phyloP scores from a whole-genome alignment of 2,329 filamentous ascomycete genomes.

The Parasarocladium wereldwijsianum region DNA sequence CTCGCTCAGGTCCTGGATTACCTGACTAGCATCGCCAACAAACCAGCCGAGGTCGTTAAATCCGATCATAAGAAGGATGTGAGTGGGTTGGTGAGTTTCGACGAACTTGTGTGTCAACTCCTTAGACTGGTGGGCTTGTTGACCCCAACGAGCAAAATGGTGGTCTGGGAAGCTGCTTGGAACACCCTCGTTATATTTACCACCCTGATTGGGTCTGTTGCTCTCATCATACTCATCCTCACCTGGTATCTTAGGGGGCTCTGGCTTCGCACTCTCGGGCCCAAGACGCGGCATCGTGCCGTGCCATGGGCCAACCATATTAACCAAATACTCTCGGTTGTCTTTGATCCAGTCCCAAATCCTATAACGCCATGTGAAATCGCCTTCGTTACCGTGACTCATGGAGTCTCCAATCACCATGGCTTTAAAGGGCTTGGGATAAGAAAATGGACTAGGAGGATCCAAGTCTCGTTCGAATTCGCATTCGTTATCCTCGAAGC shows the following conservation, averaged over 20 bases:
- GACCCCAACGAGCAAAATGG: slow-evolving; percentile 20
- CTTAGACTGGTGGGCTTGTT: slow-evolving; percentile 16
- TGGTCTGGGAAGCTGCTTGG: not conserved
- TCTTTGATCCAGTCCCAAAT: slow-evolving; percentile 20
- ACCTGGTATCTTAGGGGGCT: no score
- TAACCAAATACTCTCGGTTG: not conserved
- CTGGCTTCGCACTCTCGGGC: no score
- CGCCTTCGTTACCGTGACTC: slow-evolving; percentile 21
- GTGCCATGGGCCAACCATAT: slow-evolving; percentile 5
- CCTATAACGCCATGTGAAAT: slow-evolving; percentile 27
- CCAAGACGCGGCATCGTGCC: slow-evolving; percentile 1
- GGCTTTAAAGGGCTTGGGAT: no score
- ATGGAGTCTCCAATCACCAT: slow-evolving; percentile 25
- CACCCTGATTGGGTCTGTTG: no score
- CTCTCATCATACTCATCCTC: no score
- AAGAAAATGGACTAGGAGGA: no score
- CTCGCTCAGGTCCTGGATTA: slow-evolving; percentile 3
- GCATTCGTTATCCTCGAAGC: no score
- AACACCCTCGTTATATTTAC: not conserved
- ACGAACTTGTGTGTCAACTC: slow-evolving; percentile 14
- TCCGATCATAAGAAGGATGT: slow-evolving; percentile 18
- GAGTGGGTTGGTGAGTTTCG: slow-evolving; percentile 14
- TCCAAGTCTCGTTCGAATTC: no score
- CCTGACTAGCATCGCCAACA: slow-evolving; percentile 5
- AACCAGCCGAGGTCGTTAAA: slow-evolving; percentile 21